Conservation (phyloP, 352 stramenopile genomes). For the Phytophthora capsici region DNA sequence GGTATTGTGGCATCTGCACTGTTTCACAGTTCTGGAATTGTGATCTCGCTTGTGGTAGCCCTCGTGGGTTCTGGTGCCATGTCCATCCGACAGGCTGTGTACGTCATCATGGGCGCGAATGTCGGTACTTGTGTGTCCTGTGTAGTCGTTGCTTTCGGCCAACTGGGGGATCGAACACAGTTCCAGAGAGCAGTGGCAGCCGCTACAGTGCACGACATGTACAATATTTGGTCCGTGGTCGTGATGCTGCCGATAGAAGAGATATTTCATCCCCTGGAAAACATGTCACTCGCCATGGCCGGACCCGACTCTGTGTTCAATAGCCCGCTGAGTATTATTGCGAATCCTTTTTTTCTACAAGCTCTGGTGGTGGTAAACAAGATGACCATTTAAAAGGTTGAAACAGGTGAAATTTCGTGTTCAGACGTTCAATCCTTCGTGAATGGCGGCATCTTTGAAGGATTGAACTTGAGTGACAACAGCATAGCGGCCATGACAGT, state of each 20-base stretch:
- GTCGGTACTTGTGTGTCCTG: constrained; percentile 89
- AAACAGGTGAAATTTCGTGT: constrained; percentile 32
- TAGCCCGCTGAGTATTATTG: constrained; percentile 40
- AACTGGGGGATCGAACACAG: constrained; percentile 66
- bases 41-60: constrained; percentile 74
- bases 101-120: constrained; percentile 92
- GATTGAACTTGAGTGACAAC: constrained; percentile 34
- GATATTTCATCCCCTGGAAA: constrained; percentile 57
- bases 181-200: constrained; percentile 63
- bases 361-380: constrained; percentile 43
- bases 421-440: constrained; percentile 34
- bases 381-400: constrained; percentile 33
- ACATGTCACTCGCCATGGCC: constrained; percentile 46
- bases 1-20: constrained; percentile 71
- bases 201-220: constrained; percentile 65
- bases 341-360: constrained; percentile 40
- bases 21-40: constrained; percentile 69
- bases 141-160: constrained; percentile 89
- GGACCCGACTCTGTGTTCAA: constrained; percentile 38
- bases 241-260: constrained; percentile 74
- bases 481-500: constrained; percentile 48
- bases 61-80: constrained; percentile 64
- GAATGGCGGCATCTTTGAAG: constrained; percentile 37
- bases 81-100: constrained; percentile 78
- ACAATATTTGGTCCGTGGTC: constrained; percentile 87